Evolutionary conservation across 345 rosid genomes (phyloP).

Genomic region (Pistacia integerrima): DNA sequence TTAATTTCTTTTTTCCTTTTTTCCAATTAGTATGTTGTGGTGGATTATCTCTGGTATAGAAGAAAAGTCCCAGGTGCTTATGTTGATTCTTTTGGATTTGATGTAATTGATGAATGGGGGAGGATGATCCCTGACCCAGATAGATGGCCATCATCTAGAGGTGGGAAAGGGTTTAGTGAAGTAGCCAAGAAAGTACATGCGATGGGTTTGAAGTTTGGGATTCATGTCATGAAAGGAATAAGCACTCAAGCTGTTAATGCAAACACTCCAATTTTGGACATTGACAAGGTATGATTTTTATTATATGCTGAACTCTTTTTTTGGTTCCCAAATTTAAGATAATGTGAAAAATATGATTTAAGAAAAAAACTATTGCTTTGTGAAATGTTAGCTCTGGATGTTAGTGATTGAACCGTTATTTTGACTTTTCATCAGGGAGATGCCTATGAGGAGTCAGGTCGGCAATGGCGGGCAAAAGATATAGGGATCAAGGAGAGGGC

Average conservation of each 20-base stretch:
- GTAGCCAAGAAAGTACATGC: conserved; percentile 75
- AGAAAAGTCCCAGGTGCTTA: conserved; percentile 74
- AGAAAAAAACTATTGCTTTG: background rate
- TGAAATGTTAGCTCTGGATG: background rate
- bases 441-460: conserved; percentile 59
- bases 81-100: conserved; percentile 72
- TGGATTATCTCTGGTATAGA: conserved; percentile 97
- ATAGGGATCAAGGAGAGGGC: conserved; percentile 81
- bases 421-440: conserved; percentile 51
- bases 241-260: conserved; percentile 88
- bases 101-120: conserved; percentile 97
- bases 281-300: conserved; percentile 42
- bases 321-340: background rate
- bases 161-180: conserved; percentile 76
- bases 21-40: conserved; percentile 73
- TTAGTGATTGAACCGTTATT: conserved; percentile 7
- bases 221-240: conserved; percentile 93
- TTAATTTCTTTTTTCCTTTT: background rate
- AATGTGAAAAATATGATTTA: background rate
- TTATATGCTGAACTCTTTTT: background rate
- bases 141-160: conserved; percentile 92
- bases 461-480: conserved; percentile 72
- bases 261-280: conserved; percentile 72
- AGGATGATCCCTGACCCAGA: conserved; percentile 76
- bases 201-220: conserved; percentile 94